A percentile compares a stretch with the other conserved stretches of the same genome.
These are phyloP conservation scores for Roridomyces roridus DNA, from an alignment of 768 basidiomycete genomes.

Conservation along the genomic window DNA sequence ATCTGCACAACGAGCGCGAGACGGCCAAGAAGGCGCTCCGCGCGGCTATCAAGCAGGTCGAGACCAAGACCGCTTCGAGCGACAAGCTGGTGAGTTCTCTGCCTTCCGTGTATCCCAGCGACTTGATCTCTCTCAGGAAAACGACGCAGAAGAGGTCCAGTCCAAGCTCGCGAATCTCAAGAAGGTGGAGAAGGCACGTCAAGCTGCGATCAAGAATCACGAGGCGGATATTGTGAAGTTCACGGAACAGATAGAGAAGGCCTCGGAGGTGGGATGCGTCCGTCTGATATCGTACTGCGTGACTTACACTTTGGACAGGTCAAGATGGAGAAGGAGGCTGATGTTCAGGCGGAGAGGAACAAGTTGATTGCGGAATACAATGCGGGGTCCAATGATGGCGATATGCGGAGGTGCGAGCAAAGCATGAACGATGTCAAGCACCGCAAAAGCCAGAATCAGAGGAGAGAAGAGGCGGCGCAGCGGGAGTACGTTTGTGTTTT, in stretches of 20 bases:
- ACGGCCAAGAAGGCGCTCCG: constrained; percentile 58
- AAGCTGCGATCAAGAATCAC: constrained; percentile 57
- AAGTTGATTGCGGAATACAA: background rate
- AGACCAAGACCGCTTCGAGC: constrained; percentile 50
- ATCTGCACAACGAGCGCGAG: constrained; percentile 57
- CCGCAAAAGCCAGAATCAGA: constrained; percentile 3
- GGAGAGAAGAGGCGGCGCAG: constrained; percentile 27
- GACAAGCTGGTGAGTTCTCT: constrained; percentile 56
- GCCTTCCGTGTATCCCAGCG: background rate
- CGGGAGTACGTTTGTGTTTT: background rate
- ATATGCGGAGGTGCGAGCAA: constrained; percentile 17
- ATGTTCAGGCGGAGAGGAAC: background rate
- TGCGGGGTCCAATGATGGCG: background rate
- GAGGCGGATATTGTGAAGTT: constrained; percentile 57
- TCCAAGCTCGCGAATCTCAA: constrained; percentile 61
- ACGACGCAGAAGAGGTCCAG: constrained; percentile 54
- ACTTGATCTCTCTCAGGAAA: constrained; percentile 48
- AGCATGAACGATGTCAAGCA: constrained; percentile 27
- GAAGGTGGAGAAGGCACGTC: constrained; percentile 63
- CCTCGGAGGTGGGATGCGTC: constrained; percentile 42
- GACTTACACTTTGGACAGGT: constrained; percentile 2
- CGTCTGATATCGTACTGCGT: background rate
- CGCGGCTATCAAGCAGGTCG: constrained; percentile 57
- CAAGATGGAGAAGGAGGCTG: constrained; percentile 11
- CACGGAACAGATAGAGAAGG: constrained; percentile 52